These are phyloP conservation scores for Geranium brycei DNA, from an alignment of 345 rosid species.

Conservation along the genomic window DNA sequence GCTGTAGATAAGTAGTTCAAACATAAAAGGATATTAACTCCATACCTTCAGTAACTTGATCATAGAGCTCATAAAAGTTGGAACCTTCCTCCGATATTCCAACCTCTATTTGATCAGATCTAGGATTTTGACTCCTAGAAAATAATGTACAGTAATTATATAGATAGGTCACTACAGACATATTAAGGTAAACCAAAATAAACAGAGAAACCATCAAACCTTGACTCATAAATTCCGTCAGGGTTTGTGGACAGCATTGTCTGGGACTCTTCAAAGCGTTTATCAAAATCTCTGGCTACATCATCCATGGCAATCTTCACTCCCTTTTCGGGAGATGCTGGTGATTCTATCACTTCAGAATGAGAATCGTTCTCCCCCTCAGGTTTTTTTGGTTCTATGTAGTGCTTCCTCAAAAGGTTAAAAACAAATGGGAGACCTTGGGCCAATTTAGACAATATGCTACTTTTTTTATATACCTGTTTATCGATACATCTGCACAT, in stretches of 20 bases:
- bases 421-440: conserved; percentile 49
- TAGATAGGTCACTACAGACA: neutral
- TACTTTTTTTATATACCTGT: conserved; percentile 23
- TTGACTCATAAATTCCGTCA: conserved; percentile 14
- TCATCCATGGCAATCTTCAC: conserved; percentile 13
- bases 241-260: conserved; percentile 15
- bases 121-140: conserved; percentile 14
- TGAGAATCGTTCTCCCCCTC: conserved; percentile 13
- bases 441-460: conserved; percentile 54
- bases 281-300: conserved; percentile 18
- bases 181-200: conserved; percentile 4
- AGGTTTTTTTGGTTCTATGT: conserved; percentile 18
- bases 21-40: neutral
- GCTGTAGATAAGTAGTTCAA: neutral
- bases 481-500: conserved; percentile 30
- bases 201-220: conserved; percentile 19
- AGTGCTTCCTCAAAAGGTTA: conserved; percentile 33
- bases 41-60: conserved; percentile 50
- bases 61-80: conserved; percentile 16
- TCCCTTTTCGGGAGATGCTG: conserved; percentile 14
- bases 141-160: neutral
- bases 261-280: conserved; percentile 22
- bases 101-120: conserved; percentile 23
- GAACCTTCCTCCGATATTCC: conserved; percentile 18
- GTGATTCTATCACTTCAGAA: conserved; percentile 13